Base-by-base conservation (phyloP, 176 grass and related monocot genomes). In the Tillandsia fasciculata region DNA sequence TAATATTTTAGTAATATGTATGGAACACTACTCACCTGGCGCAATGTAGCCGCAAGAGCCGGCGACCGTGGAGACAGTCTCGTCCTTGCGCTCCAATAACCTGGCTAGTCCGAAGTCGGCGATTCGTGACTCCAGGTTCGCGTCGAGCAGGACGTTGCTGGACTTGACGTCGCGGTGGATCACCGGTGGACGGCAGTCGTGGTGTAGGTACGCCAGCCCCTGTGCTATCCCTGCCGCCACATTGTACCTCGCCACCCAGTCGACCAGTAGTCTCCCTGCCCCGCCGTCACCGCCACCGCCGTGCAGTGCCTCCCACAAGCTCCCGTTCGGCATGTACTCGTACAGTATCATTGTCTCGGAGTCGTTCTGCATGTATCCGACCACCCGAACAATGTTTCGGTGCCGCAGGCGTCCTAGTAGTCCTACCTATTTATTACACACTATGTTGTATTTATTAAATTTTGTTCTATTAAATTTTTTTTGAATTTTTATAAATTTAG, bases 101-200 rank as follows among this genome's bases (percentile, higher is more conserved):
- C 86, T 83, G 0, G 94, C 94, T n/a, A 97, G 79, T 6, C 94
- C 94, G 29, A 97, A 97, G 64, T 97, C 94, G 0, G 94, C 94
- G 11, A 97, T 92, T 77, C 81, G 87, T 14, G 89, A 81, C 61
- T 97, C 94, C 51, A 92, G 85, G 76, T 86, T 90, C 11, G 74
- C 74, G 64, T 92, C 93, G 3, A 97, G 81, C n/a, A 97, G 76
- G n/a, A 96, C 88, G 56, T 96, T 96, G 80, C 92, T 92, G 2
- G 92, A 96, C 83, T 96, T 96, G 56, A 96, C 83, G 67, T 96
- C 88, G 7, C 92, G 88, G 76, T 96, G 92, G 76, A 96, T 97
- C 52, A 97, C 94, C 49, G 69, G 82, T 63, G 94, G 94, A 2
- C 84, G 79, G 71, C 94, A 97, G 74, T 97, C 94, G 54, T 97